These are phyloP conservation scores for Phellopilus nigrolimitatus DNA, from an alignment of 1,284 basidiomycete genomes.

Conservation along the genomic window DNA sequence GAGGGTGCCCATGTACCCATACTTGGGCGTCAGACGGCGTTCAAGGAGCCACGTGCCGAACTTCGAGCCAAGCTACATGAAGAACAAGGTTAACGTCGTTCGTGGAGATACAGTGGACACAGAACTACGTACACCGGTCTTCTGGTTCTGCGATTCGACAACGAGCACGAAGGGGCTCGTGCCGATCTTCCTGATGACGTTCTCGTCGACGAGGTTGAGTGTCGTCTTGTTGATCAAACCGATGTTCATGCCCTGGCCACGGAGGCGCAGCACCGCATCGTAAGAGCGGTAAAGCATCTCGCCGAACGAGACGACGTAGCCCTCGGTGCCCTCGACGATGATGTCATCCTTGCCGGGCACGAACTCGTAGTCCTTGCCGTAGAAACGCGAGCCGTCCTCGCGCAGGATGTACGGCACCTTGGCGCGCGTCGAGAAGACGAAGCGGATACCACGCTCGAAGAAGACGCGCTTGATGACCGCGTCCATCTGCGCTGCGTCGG, in stretches of 20 bases:
- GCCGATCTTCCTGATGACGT: conserved; percentile 68
- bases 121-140: conserved; percentile 64
- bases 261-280: conserved; percentile 72
- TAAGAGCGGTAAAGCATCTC: conserved; percentile 79
- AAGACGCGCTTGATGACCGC: conserved; percentile 73
- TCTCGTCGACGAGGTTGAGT: conserved; percentile 77
- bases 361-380: conserved; percentile 70
- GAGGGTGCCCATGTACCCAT: conserved; percentile 73
- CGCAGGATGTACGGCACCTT: conserved; percentile 84
- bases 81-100: conserved; percentile 6
- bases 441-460: conserved; percentile 75
- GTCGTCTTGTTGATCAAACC: conserved; percentile 83
- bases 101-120: conserved; percentile 1
- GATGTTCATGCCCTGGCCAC: conserved; percentile 68
- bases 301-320: conserved; percentile 76
- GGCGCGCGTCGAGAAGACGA: conserved; percentile 81
- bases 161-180: conserved; percentile 71
- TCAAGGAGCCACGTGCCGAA: conserved; percentile 82
- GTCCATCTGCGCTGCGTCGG: conserved; percentile 75
- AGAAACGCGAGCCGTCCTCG: conserved; percentile 65
- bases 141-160: conserved; percentile 81
- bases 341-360: conserved; percentile 78
- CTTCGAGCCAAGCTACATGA: conserved; percentile 64
- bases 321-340: conserved; percentile 62
- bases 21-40: conserved; percentile 73